These are phyloP conservation scores for Solanum peruvianum DNA, from an alignment of 257 asterid genomes.

Conservation along the genomic window DNA sequence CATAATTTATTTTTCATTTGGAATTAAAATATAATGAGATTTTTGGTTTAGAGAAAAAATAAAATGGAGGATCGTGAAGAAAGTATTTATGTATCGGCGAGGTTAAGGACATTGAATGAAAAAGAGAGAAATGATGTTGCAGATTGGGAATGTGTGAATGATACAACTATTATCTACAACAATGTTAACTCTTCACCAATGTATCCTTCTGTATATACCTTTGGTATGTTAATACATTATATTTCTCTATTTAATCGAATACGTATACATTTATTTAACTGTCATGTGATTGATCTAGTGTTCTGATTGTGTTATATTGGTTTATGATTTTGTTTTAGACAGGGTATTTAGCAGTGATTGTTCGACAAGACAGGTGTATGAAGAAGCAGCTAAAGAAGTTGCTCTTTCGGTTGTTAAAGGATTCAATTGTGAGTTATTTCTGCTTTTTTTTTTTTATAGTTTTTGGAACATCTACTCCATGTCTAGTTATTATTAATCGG, in stretches of 20 bases:
- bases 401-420: constrained; percentile 79
- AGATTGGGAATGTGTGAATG: constrained; percentile 82
- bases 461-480: neutral
- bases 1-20: neutral
- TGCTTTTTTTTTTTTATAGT: neutral
- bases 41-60: neutral
- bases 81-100: constrained; percentile 71
- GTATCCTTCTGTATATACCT: constrained; percentile 56
- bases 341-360: constrained; percentile 55
- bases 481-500: neutral
- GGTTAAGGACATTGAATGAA: constrained; percentile 76
- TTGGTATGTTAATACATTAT: constrained; percentile 32
- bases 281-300: neutral
- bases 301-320: neutral
- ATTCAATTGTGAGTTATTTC: constrained; percentile 54
- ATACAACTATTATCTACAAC: constrained; percentile 57
- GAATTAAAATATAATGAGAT: neutral
- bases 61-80: constrained; percentile 50
- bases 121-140: constrained; percentile 30
- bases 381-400: constrained; percentile 81
- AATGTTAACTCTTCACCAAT: constrained; percentile 22
- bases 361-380: constrained; percentile 65
- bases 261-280: neutral
- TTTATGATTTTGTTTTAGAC: constrained; percentile 26
- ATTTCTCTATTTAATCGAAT: neutral